Evolutionary conservation across 768 basidiomycete genomes (phyloP).

Genomic region (Pluteus cervinus): DNA sequence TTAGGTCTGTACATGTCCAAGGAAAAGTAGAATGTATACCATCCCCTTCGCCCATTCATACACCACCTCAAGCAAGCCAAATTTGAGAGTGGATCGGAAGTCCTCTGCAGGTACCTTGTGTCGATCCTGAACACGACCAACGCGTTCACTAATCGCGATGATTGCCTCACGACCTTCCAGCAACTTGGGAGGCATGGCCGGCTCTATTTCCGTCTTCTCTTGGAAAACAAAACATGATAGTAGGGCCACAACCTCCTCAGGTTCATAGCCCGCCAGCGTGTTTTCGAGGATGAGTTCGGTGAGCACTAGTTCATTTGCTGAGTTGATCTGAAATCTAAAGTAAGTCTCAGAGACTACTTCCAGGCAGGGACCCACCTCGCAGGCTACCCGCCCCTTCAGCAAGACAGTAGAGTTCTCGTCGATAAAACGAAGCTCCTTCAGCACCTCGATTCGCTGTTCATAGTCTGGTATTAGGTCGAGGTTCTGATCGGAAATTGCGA

Average conservation of each 20-base stretch:
- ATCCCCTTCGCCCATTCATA: slow-evolving; percentile 99
- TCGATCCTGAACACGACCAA: slow-evolving; percentile 73
- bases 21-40: slow-evolving; percentile 46
- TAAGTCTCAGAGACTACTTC: background rate
- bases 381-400: slow-evolving; percentile 95
- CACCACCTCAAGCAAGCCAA: slow-evolving; percentile 91
- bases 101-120: slow-evolving; percentile 77
- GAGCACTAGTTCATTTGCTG: slow-evolving; percentile 92
- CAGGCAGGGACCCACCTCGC: slow-evolving; percentile 59
- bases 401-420: slow-evolving; percentile 94
- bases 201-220: slow-evolving; percentile 92
- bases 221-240: slow-evolving; percentile 98
- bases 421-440: slow-evolving; percentile 89
- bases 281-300: slow-evolving; percentile 98
- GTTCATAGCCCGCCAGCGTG: slow-evolving; percentile 81
- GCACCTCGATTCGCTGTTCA: slow-evolving; percentile 86
- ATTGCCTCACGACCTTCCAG: slow-evolving; percentile 79
- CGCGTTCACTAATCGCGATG: slow-evolving; percentile 66
- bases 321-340: slow-evolving; percentile 74
- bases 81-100: slow-evolving; percentile 76
- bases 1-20: background rate
- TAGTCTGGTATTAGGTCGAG: slow-evolving; percentile 96
- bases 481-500: slow-evolving; percentile 93
- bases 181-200: slow-evolving; percentile 72
- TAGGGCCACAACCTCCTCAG: slow-evolving; percentile 94